Conservation (phyloP, 495 filamentous ascomycete species). For the Penicillium chermesinum region DNA sequence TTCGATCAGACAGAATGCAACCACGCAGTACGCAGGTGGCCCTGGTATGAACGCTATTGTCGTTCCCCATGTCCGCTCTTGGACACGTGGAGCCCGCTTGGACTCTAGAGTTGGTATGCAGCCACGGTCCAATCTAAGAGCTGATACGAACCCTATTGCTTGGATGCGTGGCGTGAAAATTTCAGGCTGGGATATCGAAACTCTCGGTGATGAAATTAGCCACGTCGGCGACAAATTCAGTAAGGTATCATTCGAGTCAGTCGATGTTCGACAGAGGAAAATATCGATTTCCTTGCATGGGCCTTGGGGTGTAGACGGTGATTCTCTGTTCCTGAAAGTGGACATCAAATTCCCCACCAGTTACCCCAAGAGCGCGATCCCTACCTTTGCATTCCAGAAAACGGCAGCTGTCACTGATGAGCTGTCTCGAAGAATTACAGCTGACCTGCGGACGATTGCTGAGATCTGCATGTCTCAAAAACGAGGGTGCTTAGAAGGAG, state of each 20-base stretch:
- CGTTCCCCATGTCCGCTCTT: slow-evolving; percentile 38
- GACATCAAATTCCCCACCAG: slow-evolving; percentile 71
- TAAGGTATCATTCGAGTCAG: slow-evolving; percentile 83
- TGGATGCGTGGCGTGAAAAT: slow-evolving; percentile 97
- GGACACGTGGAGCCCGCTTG: slow-evolving; percentile 41
- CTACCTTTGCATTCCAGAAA: slow-evolving; percentile 67
- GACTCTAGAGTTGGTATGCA: slow-evolving; percentile 59
- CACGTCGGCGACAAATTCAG: slow-evolving; percentile 75
- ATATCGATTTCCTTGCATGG: slow-evolving; percentile 75
- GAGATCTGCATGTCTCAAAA: slow-evolving; percentile 61
- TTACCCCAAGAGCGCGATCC: slow-evolving; percentile 66
- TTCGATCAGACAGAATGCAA: slow-evolving; percentile 24
- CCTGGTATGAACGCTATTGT: slow-evolving; percentile 49
- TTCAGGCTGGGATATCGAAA: slow-evolving; percentile 70
- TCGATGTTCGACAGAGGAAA: slow-evolving; percentile 69
- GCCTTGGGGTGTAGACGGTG: slow-evolving; percentile 73
- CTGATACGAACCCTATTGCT: slow-evolving; percentile 69
- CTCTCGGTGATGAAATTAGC: slow-evolving; percentile 81
- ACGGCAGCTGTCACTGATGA: slow-evolving; percentile 72
- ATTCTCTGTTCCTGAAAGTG: slow-evolving; percentile 70
- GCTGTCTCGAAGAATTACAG: slow-evolving; percentile 54
- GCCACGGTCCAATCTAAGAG: slow-evolving; percentile 50
- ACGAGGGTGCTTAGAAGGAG: slow-evolving; percentile 76
- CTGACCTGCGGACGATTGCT: slow-evolving; percentile 66
- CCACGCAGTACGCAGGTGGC: slow-evolving; percentile 23